Percentiles rank a stretch among this genome's conserved stretches.
Conservation (phyloP, 352 stramenopile species). For the Phytophthora ohioensis region DNA sequence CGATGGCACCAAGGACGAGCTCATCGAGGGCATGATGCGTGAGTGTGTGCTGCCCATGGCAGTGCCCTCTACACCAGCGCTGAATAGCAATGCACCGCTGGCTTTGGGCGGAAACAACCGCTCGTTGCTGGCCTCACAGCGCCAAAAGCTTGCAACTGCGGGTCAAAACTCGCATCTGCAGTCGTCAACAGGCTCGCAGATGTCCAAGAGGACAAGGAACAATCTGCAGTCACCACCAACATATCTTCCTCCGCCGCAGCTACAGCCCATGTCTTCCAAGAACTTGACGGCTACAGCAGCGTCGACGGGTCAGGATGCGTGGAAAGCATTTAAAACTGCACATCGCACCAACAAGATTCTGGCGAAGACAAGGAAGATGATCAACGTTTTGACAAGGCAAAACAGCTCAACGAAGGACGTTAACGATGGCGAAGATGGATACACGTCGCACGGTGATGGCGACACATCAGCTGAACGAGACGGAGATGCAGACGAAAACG, state of each 20-base stretch:
- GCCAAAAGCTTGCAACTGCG: slow-evolving; percentile 13
- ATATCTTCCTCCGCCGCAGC: slow-evolving; percentile 13
- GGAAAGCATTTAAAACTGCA: slow-evolving; percentile 71
- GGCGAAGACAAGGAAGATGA: slow-evolving; percentile 61
- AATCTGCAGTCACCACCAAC: slow-evolving; percentile 32
- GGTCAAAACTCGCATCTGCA: slow-evolving; percentile 18
- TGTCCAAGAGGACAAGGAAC: slow-evolving; percentile 28
- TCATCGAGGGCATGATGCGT: slow-evolving; percentile 66
- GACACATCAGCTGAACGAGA: slow-evolving; percentile 7
- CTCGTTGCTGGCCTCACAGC: slow-evolving; percentile 24
- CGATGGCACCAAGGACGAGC: slow-evolving; percentile 41
- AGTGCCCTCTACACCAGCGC: slow-evolving; percentile 18
- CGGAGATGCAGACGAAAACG: slow-evolving; percentile 11
- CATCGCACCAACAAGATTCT: slow-evolving; percentile 70
- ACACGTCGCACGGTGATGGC: background rate
- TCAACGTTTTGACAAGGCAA: slow-evolving; percentile 42
- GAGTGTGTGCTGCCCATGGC: slow-evolving; percentile 47
- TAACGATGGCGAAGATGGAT: slow-evolving; percentile 15
- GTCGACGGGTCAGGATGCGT: slow-evolving; percentile 44
- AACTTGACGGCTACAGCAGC: slow-evolving; percentile 17
- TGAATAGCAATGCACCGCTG: slow-evolving; percentile 12
- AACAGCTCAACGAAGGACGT: slow-evolving; percentile 20
- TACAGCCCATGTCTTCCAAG: slow-evolving; percentile 27
- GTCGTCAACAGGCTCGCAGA: slow-evolving; percentile 1
- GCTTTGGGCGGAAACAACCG: slow-evolving; percentile 12